Evolutionary conservation across 768 basidiomycete species (phyloP).

Genomic region (Lentinula boryana): DNA sequence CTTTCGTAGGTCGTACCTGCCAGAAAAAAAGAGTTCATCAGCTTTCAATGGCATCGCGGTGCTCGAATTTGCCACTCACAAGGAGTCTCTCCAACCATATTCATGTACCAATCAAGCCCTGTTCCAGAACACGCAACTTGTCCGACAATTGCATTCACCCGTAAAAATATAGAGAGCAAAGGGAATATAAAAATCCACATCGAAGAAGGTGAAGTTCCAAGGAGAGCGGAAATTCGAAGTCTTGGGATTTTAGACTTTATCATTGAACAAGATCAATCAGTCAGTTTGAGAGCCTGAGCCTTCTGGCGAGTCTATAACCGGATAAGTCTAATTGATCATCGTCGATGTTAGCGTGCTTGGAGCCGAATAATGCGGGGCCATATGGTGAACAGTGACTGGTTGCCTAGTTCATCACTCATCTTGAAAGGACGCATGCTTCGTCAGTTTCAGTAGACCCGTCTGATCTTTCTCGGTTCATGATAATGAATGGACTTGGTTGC

Average conservation of each 20-base stretch:
- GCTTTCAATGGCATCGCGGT: not conserved
- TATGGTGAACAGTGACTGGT: too few species aligned
- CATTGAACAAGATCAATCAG: not conserved
- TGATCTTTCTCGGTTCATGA: too few species aligned
- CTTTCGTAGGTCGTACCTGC: constrained; percentile 19
- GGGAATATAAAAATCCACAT: not conserved
- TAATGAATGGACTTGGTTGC: too few species aligned
- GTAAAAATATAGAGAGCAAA: not conserved
- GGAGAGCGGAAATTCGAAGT: not conserved
- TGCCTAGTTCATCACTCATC: too few species aligned
- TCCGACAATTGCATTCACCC: constrained; percentile 3
- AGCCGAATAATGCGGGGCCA: not conserved
- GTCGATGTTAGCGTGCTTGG: not conserved
- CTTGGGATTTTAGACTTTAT: not conserved
- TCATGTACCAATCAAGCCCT: constrained; percentile 19
- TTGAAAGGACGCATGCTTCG: too few species aligned
- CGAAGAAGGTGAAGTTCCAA: not conserved
- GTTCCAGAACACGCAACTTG: constrained; percentile 16
- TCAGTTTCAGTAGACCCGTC: too few species aligned
- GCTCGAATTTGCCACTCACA: constrained; percentile 8
- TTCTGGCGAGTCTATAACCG: too few species aligned
- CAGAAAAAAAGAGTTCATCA: not conserved
- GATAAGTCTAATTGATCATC: not conserved
- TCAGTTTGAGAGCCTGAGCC: not conserved
- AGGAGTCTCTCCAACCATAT: constrained; percentile 20